These are phyloP conservation scores for Umbilicaria muhlenbergii DNA, from an alignment of 495 filamentous ascomycete species.

Conservation along the genomic window DNA sequence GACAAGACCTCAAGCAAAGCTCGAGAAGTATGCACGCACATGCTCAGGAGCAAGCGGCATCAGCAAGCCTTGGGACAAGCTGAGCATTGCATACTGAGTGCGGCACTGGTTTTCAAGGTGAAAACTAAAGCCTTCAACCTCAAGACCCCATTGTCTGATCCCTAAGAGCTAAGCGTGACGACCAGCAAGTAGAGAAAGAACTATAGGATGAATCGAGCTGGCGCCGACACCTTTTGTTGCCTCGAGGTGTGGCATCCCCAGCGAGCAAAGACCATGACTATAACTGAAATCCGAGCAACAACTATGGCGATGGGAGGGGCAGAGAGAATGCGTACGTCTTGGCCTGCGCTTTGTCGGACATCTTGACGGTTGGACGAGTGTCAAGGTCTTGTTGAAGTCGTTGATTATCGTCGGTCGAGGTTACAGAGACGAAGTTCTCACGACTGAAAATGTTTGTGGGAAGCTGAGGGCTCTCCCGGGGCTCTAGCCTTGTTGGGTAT, in stretches of 20 bases:
- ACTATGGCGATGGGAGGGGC: background rate
- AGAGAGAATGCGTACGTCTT: slow-evolving; percentile 12
- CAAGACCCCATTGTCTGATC: slow-evolving; percentile 57
- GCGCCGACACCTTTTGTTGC: slow-evolving; percentile 20
- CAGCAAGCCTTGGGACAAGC: slow-evolving; percentile 13
- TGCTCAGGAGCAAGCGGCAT: slow-evolving; percentile 10
- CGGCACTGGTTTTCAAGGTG: slow-evolving; percentile 76
- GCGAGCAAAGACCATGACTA: slow-evolving; percentile 62
- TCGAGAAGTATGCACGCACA: slow-evolving; percentile 40
- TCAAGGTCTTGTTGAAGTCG: no score
- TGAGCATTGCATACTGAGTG: slow-evolving; percentile 19
- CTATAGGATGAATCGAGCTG: slow-evolving; percentile 69
- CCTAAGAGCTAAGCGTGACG: slow-evolving; percentile 8
- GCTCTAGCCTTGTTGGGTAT: no score
- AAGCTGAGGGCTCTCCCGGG: no score
- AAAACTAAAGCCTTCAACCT: slow-evolving; percentile 54
- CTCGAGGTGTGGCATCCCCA: slow-evolving; percentile 43
- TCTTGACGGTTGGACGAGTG: slow-evolving; percentile 23
- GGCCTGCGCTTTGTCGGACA: slow-evolving; percentile 22
- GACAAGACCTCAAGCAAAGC: slow-evolving; percentile 65
- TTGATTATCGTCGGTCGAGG: no score
- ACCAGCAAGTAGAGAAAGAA: slow-evolving; percentile 35
- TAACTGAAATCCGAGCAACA: slow-evolving; percentile 39
- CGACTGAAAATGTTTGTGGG: no score
- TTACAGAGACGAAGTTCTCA: no score